Evolutionary conservation across 2,329 filamentous ascomycete genomes (phyloP), one percentile per base, ranked within the genome.

Genomic region (Hypocrella siamensis): DNA sequence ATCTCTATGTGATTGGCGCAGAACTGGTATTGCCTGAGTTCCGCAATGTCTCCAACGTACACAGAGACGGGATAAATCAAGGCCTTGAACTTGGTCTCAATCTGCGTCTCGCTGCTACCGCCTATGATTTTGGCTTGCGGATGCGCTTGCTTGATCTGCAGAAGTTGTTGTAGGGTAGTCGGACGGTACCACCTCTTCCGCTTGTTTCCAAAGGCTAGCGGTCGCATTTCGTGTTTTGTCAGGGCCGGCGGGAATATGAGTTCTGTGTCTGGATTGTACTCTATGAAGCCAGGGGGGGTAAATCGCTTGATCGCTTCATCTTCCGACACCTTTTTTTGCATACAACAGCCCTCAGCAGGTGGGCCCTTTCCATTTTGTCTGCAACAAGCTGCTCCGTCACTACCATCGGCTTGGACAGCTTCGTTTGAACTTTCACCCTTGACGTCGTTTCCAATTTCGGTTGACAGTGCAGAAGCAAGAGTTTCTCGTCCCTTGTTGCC

Each of bases 61-160:
- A 98, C 81, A 0, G 86, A 94, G 1, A 82, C 75, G 4, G 79
- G 78, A 49, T 96, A 96, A 44, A 85, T 71, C 63, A 93, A 72
- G 1, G 79, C 84, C 60, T 96, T 96, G 69, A 98, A 96, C 56
- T 93, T 94, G 58, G 92, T 81, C 57, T 98, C 90, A 38, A 98
- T 96, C 55, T 96, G 90, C 0, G 88, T 96, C 54, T 98, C 90
- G 3, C 86, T 93, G 51, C 85, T 93, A 38, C 90, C 90, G 31
- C 85, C 88, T 38, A 98, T 93, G 38, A 98, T 75, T 55, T 96
- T 98, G 4, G 88, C 84, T 17, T 77, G 74, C 0, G 88, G 88
- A 42, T 84, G 78, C 0, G 70, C 75, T 44, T 67, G 75, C 61
- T 96, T 96, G 58, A 98, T 93, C 49, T 93, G 79, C 12, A 96